phyloP scores from a whole-genome alignment of 441 rosid species.

The Gossypium gossypioides region DNA sequence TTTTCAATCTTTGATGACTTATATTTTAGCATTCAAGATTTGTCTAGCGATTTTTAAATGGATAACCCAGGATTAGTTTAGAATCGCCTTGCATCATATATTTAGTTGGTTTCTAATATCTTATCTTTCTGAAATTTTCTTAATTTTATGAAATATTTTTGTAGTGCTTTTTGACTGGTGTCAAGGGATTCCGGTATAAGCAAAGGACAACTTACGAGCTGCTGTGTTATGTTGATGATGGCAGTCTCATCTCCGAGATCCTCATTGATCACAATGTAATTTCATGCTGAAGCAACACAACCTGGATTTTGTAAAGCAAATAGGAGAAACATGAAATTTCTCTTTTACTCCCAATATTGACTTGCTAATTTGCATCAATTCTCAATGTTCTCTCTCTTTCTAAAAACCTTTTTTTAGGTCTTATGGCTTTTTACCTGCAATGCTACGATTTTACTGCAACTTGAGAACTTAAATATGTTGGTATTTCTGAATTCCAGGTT shows the following conservation, averaged over 20 bases:
- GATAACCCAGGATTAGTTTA: not conserved
- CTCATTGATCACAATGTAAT: conserved; percentile 69
- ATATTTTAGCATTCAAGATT: not conserved
- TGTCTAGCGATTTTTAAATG: not conserved
- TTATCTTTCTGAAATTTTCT: conserved; percentile 3
- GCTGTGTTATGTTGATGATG: conserved; percentile 71
- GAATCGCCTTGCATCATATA: not conserved
- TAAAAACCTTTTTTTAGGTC: not conserved
- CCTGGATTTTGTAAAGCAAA: not conserved
- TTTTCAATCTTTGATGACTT: conserved; percentile 8
- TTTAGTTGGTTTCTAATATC: not conserved
- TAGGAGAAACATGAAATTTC: not conserved
- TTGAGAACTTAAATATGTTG: conserved; percentile 8
- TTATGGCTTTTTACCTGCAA: not conserved
- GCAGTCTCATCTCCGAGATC: conserved; percentile 86
- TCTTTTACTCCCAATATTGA: not conserved
- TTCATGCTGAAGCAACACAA: conserved; percentile 9
- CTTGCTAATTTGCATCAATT: not conserved
- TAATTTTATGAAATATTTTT: conserved; percentile 7
- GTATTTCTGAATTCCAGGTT: conserved; percentile 37
- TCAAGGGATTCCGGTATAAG: conserved; percentile 65
- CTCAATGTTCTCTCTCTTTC: not conserved
- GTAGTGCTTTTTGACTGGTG: conserved; percentile 89
- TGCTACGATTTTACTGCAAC: conserved; percentile 7
- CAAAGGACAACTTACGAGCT: conserved; percentile 60